Evolutionary conservation across 441 rosid species (phyloP), one percentile per base, ranked within the genome.

Genomic region (Erodium moschatum): DNA sequence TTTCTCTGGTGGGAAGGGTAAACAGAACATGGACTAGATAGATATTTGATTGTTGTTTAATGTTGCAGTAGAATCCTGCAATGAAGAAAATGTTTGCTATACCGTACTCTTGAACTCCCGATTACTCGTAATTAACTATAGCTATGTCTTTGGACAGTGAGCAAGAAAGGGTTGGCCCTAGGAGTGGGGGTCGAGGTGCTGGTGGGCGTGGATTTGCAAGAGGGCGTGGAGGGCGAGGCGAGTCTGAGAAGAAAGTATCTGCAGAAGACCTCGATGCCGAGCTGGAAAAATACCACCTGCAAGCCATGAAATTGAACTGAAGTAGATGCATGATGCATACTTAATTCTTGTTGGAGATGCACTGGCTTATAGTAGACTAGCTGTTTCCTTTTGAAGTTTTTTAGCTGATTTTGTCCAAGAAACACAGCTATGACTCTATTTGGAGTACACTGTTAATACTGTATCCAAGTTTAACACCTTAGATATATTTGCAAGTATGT

Each of bases 211-310:
- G 56, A 50, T 50, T n/a, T 50, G 56, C 18, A 56, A 19, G 63
- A 19, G 63, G 63, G 20, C 63, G 20, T 35, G 46, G 67, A 40
- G 48, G 48, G 33, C 11, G 20, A 35, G 67, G 24, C 19, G 10
- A 65, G 12, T 61, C 9, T 62, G 50, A 27, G n/a, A 54, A 11
- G 42, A 73, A 63, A 46, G 72, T 63, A 35, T 73, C 76, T 20
- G 76, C 72, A 12, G 27, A 73, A 69, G 76, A 73, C 42, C 76
- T 73, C 1, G 65, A 73, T 50, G 76, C 72, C 3, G 76, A 73
- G 2, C 52, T 73, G 42, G 76, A 73, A 46, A 73, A 63, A 64
- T 68, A 73, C 44, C 72, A 24, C 48, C 13, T 38, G 52, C 64
- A 75, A 64, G 81, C 80, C 15, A 18, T 21, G 69, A 21, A 65